Evolutionary conservation across 2,329 filamentous ascomycete species (phyloP), one percentile per base, ranked within the genome.

Genomic region (Cucurbitaria berberidis): DNA sequence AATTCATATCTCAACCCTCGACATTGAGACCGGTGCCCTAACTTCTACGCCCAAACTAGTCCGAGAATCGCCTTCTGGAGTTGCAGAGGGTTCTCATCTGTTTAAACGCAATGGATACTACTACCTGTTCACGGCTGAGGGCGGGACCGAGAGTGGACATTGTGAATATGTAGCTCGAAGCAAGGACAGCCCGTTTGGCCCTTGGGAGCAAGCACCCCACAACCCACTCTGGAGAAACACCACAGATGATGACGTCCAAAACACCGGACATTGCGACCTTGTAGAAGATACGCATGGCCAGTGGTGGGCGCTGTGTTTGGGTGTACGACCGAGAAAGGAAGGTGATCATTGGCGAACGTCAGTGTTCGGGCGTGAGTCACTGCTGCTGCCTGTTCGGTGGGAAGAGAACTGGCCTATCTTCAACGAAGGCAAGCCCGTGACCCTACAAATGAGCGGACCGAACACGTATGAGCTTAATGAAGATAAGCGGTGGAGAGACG

Each of bases 101-200:
- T 69, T 75, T 39, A 61, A 60, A 27, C 48, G 47, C 18, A 55
- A 57, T 19, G 59, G 45, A 1, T 64, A 51, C 10, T 68, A 66
- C 45, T 77, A 75, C 36, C 22, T 67, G 9, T 64, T 53, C 48
- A 58, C 50, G 52, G 73, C 27, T 57, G 76, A 63, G 66, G 75
- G 42, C 50, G 75, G 74, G 0, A 77, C 74, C 0, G 71, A 69
- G 16, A 60, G 71, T 8, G 67, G 64, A 4, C 75, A 76, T 49
- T 62, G 61, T 42, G 74, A 68, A 26, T 88, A 85, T 24, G 78
- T 89, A 2, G 74, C 77, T 45, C 77, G 82, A 74, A 86, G 54
- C 77, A 82, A 67, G 49, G 13, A 74, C 62, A 27, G 74, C 54
- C 36, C 63, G 57, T 46, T 70, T 29, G 76, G 76, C 0, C 76